Percentiles rank a stretch among this genome's conserved stretches.
Conservation (phyloP, 768 basidiomycete species). For the Termitomyces sp. region DNA sequence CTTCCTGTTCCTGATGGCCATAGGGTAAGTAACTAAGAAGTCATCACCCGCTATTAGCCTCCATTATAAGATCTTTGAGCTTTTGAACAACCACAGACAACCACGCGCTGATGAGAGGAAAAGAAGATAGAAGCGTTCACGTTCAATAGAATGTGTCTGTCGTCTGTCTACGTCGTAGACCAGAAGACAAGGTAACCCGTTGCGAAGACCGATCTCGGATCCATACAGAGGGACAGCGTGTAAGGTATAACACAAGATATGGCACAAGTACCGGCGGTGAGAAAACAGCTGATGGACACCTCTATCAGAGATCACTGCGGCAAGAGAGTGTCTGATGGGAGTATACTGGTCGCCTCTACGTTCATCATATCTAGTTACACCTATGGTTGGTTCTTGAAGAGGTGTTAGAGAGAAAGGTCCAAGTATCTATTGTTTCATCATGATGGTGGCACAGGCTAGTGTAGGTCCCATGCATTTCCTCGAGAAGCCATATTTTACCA, state of each 20-base stretch:
- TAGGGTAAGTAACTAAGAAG: background rate
- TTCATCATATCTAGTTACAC: background rate
- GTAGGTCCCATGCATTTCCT: background rate
- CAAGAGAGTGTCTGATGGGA: slow-evolving; percentile 6
- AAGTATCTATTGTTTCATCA: background rate
- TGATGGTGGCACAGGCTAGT: background rate
- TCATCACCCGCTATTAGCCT: too few species aligned
- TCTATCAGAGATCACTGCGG: slow-evolving; percentile 1
- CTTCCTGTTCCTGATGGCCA: slow-evolving; percentile 2
- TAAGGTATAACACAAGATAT: background rate
- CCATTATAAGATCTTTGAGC: background rate
- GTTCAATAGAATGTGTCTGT: background rate
- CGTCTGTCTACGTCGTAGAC: background rate
- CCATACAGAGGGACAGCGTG: background rate
- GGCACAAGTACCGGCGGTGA: background rate
- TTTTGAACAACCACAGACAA: background rate
- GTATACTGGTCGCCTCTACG: background rate
- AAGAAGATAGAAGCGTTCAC: background rate
- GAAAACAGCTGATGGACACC: background rate
- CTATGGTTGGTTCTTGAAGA: background rate
- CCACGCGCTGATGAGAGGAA: background rate
- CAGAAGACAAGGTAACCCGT: background rate
- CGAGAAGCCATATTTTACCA: background rate
- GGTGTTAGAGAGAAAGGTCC: background rate
- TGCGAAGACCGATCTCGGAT: background rate